Conservation (phyloP, 441 rosid genomes). For the Aleurites moluccanus region DNA sequence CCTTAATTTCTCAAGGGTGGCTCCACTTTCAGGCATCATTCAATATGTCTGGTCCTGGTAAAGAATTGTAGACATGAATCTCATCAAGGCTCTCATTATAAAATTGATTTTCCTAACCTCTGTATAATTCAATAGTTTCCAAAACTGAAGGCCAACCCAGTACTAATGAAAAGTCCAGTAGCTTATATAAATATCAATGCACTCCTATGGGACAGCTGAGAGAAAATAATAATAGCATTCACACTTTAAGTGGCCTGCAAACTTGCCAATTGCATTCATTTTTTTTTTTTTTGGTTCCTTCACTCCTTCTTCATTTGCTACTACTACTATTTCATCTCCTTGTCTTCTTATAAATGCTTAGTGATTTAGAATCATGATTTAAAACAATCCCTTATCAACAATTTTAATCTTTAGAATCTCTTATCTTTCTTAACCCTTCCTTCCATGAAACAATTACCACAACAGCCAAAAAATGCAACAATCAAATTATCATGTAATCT, state of each 20-base stretch:
- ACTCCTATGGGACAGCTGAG: background rate
- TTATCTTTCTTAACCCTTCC: background rate
- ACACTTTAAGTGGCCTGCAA: background rate
- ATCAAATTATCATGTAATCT: background rate
- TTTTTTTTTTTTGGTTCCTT: background rate
- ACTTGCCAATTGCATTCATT: background rate
- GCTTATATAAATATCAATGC: background rate
- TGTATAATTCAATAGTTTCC: background rate
- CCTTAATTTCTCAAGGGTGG: background rate
- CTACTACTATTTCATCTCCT: background rate
- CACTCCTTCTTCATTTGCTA: background rate
- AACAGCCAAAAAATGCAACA: background rate
- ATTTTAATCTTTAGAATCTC: background rate
- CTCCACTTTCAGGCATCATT: background rate
- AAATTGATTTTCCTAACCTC: background rate
- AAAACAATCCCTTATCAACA: background rate
- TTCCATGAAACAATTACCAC: background rate
- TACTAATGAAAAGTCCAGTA: too few relatives aligned
- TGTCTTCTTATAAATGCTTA: background rate
- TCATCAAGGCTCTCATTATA: background rate
- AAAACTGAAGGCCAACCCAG: background rate
- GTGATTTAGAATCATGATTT: background rate
- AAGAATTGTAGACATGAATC: background rate
- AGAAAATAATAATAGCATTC: background rate
- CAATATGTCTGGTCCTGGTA: background rate